Percentiles rank a stretch among this genome's conserved stretches.
Evolutionary conservation across 257 asterid species (phyloP).

Genomic region (Solanum ossicruentum): DNA sequence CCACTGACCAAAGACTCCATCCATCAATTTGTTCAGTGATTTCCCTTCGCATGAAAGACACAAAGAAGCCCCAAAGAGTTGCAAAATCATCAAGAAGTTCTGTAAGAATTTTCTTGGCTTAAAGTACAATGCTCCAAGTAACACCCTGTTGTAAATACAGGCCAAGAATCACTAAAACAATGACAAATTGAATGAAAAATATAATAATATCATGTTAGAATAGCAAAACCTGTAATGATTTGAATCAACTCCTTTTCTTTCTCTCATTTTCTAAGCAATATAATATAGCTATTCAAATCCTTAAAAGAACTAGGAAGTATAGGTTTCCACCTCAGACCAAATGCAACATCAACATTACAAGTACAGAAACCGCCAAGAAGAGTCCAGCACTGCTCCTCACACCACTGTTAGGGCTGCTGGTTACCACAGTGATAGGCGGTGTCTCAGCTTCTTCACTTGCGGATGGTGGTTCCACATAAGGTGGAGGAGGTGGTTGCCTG

Average conservation of each 20-base stretch:
- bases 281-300: not conserved
- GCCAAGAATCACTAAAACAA: not conserved
- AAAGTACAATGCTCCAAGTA: not conserved
- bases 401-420: constrained; percentile 17
- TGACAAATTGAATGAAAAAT: not conserved
- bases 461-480: constrained; percentile 57
- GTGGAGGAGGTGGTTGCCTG: constrained; percentile 80
- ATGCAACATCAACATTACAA: not conserved
- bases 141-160: not conserved
- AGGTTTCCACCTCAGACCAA: not conserved
- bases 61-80: not conserved
- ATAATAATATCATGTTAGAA: not conserved
- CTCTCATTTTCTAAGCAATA: not conserved
- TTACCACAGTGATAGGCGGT: constrained; percentile 26
- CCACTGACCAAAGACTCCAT: not conserved
- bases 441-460: constrained; percentile 13
- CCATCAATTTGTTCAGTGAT: not conserved
- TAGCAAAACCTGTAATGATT: not conserved
- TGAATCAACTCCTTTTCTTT: not conserved
- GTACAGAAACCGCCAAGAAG: constrained; percentile 6
- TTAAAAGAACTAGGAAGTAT: not conserved
- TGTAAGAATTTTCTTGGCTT: not conserved
- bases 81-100: not conserved
- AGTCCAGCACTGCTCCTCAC: constrained; percentile 13
- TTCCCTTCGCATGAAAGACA: not conserved